Percentiles rank a stretch among this genome's conserved stretches.
These are phyloP conservation scores for Wilcoxina mikolae DNA, from an alignment of 495 filamentous ascomycete species.

Conservation along the genomic window DNA sequence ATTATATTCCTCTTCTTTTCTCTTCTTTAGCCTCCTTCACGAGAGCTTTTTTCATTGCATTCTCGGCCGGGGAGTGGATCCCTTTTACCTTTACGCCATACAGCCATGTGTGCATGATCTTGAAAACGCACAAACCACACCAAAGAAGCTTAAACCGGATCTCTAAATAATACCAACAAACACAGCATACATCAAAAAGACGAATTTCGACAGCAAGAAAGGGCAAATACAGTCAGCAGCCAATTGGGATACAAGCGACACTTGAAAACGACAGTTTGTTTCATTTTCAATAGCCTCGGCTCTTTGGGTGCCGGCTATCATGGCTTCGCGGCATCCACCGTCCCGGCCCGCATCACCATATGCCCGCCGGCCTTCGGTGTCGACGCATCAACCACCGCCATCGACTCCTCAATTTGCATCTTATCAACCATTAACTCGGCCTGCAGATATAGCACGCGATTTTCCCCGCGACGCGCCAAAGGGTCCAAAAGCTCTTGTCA, in stretches of 20 bases:
- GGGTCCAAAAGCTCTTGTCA: slow-evolving; percentile 21
- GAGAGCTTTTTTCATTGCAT: not conserved
- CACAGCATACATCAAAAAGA: slow-evolving; percentile 2
- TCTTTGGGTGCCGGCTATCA: slow-evolving; percentile 1
- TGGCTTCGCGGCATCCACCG: slow-evolving; percentile 9
- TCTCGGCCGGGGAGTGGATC: not conserved
- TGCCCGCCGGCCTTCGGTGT: slow-evolving; percentile 24
- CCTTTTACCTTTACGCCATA: not conserved
- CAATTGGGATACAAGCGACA: not conserved
- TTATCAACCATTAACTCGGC: not conserved
- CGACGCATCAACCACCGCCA: slow-evolving; percentile 27
- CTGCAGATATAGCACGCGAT: slow-evolving; percentile 2
- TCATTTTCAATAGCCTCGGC: slow-evolving; percentile 2
- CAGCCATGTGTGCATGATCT: slow-evolving; percentile 7
- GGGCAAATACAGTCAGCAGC: not conserved
- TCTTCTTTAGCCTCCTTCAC: not conserved
- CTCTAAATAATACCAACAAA: slow-evolving; percentile 2
- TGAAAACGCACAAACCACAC: slow-evolving; percentile 7
- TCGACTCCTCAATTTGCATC: slow-evolving; percentile 25
- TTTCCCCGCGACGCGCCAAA: slow-evolving; percentile 26
- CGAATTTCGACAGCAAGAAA: not conserved
- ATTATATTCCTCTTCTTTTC: slow-evolving; percentile 1
- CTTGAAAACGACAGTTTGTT: not conserved
- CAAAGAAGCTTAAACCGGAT: slow-evolving; percentile 6
- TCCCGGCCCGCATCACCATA: slow-evolving; percentile 11